Conservation (phyloP, 169 alveolate genomes). For the Plasmodium cynomolgi region DNA sequence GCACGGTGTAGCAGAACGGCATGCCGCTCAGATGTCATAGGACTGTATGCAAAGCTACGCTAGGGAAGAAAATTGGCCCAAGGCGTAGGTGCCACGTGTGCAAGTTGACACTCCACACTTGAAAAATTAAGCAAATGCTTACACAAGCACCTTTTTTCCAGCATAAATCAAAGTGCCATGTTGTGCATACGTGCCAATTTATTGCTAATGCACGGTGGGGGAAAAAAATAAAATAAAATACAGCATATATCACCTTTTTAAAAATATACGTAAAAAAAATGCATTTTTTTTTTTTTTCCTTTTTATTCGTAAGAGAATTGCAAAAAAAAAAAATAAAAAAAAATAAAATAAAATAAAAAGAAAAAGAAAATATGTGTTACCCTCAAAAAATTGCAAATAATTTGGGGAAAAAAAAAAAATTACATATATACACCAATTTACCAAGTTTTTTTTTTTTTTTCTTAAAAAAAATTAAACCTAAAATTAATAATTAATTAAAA, state of each 20-base stretch:
- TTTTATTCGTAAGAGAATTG: not conserved
- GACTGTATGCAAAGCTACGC: not conserved
- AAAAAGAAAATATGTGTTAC: not conserved
- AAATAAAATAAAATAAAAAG: not conserved
- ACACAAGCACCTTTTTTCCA: not conserved
- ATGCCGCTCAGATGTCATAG: not conserved
- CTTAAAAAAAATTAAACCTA: not conserved
- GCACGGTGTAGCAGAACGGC: not conserved
- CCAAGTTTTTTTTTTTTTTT: not conserved
- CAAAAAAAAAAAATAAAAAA: not conserved
- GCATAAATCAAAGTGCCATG: not conserved
- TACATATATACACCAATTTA: not conserved
- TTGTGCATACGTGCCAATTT: constrained; percentile 4
- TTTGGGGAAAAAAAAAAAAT: not conserved
- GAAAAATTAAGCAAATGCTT: constrained; percentile 3
- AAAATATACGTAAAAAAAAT: not conserved
- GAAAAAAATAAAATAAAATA: constrained; percentile 6
- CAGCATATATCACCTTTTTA: constrained; percentile 20
- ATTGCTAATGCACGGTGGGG: constrained; percentile 9
- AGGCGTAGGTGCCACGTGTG: not conserved
- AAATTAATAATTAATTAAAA: not conserved
- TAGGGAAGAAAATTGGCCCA: not conserved
- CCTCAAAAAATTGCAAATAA: constrained; percentile 2
- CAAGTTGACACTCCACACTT: not conserved
- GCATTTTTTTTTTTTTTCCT: not conserved